Conservation (phyloP, 176 grass and related monocot genomes). For the Oryza officinalis region DNA sequence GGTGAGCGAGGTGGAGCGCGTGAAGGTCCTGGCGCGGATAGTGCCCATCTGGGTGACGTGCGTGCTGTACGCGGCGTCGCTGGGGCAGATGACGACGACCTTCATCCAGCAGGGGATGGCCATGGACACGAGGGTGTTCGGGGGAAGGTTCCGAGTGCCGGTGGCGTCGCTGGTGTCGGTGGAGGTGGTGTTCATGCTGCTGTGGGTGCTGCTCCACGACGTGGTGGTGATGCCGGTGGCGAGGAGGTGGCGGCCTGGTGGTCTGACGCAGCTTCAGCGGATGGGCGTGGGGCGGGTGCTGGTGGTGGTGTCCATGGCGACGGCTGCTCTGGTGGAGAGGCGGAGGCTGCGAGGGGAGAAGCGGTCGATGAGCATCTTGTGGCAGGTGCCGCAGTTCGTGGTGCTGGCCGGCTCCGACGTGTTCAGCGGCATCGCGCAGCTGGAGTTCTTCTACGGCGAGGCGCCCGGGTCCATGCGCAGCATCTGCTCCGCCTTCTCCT, state of each 20-base stretch:
- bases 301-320: slow-evolving; percentile 48
- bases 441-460: slow-evolving; percentile 91
- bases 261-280: slow-evolving; percentile 66
- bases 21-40: slow-evolving; percentile 68
- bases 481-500: slow-evolving; percentile 75
- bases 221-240: slow-evolving; percentile 46
- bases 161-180: slow-evolving; percentile 56
- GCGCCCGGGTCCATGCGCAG: slow-evolving; percentile 72
- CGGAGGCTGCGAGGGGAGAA: slow-evolving; percentile 42
- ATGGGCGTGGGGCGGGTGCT: slow-evolving; percentile 87
- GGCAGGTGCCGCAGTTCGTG: slow-evolving; percentile 76
- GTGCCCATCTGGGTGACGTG: slow-evolving; percentile 69
- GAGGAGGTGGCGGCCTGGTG: slow-evolving; percentile 14
- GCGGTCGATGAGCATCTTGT: slow-evolving; percentile 49
- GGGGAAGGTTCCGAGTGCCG: slow-evolving; percentile 48
- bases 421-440: slow-evolving; percentile 72
- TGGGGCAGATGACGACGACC: slow-evolving; percentile 73
- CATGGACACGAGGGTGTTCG: slow-evolving; percentile 54
- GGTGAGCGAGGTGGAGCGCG: slow-evolving; percentile 70
- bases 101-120: slow-evolving; percentile 83
- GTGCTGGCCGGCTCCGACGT: slow-evolving; percentile 67
- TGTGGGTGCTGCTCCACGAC: slow-evolving; percentile 63
- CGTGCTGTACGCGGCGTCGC: slow-evolving; percentile 63
- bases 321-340: slow-evolving; percentile 61
- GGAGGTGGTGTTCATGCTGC: slow-evolving; percentile 62